A percentile compares a stretch with the other conserved stretches of the same genome.
Evolutionary conservation across 1,284 basidiomycete genomes (phyloP).

Genomic region (Phlebopus sp.): DNA sequence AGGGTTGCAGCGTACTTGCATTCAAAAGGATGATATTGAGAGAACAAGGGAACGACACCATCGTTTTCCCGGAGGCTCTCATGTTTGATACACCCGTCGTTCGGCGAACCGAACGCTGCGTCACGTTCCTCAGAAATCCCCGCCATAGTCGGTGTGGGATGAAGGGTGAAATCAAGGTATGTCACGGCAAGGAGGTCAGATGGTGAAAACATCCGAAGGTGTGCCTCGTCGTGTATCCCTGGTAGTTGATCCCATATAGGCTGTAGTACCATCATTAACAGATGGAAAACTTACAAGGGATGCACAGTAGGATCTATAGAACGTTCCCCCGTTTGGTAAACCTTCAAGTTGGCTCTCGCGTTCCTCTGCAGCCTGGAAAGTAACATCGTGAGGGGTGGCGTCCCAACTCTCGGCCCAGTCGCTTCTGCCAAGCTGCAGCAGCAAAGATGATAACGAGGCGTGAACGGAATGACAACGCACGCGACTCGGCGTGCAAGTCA

Average conservation of each 20-base stretch:
- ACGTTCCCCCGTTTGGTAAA: conserved; percentile 35
- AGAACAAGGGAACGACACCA: conserved; percentile 51
- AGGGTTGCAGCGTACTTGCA: conserved; percentile 35
- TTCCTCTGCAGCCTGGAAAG: conserved; percentile 44
- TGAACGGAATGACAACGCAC: conserved; percentile 41
- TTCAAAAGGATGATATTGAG: conserved; percentile 50
- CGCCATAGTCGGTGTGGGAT: conserved; percentile 23
- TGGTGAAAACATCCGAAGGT: conserved; percentile 14
- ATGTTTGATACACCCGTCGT: not conserved
- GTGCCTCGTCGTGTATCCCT: conserved; percentile 2
- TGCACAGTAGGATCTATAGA: conserved; percentile 43
- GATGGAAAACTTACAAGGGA: conserved; percentile 33
- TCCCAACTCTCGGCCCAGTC: conserved; percentile 50
- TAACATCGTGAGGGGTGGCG: conserved; percentile 47
- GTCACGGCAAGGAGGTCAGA: conserved; percentile 27
- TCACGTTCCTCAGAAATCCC: not conserved
- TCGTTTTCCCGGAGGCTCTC: conserved; percentile 42
- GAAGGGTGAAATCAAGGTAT: conserved; percentile 40
- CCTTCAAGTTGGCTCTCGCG: conserved; percentile 44
- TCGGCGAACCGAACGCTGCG: not conserved
- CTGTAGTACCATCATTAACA: conserved; percentile 6
- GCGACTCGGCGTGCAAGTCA: conserved; percentile 46
- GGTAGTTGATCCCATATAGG: not conserved
- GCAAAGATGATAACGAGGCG: conserved; percentile 31
- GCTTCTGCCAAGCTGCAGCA: conserved; percentile 43